Conservation (phyloP, 805 yeast genomes). For the Schwanniomyces vanrijiae region DNA sequence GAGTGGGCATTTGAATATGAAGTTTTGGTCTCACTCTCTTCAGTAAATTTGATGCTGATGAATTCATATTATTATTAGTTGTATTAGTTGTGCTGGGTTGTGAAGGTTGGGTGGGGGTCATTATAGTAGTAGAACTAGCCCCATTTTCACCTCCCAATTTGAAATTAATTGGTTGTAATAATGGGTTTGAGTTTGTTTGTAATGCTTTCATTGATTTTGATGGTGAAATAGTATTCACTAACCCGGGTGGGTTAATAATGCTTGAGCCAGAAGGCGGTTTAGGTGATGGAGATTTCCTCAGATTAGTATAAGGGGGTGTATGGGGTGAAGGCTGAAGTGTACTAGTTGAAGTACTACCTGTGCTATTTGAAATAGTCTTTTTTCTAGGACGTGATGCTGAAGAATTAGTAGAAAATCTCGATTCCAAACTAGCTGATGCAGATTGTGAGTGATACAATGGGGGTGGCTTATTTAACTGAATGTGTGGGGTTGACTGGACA, state of each 20-base stretch:
- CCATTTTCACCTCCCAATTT: conserved; percentile 20
- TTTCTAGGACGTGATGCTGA: conserved; percentile 31
- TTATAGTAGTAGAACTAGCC: neutral
- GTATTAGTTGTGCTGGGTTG: neutral
- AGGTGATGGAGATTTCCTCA: conserved; percentile 38
- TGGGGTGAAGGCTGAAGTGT: conserved; percentile 21
- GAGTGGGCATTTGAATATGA: conserved; percentile 75
- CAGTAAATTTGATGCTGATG: conserved; percentile 5
- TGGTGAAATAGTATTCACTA: conserved; percentile 31
- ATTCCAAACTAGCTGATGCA: conserved; percentile 39
- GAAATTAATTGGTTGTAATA: conserved; percentile 57
- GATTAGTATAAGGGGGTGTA: conserved; percentile 44
- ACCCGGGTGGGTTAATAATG: conserved; percentile 13
- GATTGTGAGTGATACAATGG: conserved; percentile 43
- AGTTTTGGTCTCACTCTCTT: conserved; percentile 54
- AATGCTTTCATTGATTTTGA: conserved; percentile 52
- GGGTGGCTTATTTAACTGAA: conserved; percentile 41
- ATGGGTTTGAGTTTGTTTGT: conserved; percentile 42
- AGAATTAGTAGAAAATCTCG: conserved; percentile 21
- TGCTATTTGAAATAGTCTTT: conserved; percentile 39
- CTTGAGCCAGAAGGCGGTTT: conserved; percentile 24
- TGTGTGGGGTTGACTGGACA: conserved; percentile 13
- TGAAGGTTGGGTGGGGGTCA: neutral
- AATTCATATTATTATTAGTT: neutral
- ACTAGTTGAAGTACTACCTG: conserved; percentile 24